Evolutionary conservation across 306 rosid species (phyloP), one percentile per base, ranked within the genome.

Genomic region (Vigna mungo): DNA sequence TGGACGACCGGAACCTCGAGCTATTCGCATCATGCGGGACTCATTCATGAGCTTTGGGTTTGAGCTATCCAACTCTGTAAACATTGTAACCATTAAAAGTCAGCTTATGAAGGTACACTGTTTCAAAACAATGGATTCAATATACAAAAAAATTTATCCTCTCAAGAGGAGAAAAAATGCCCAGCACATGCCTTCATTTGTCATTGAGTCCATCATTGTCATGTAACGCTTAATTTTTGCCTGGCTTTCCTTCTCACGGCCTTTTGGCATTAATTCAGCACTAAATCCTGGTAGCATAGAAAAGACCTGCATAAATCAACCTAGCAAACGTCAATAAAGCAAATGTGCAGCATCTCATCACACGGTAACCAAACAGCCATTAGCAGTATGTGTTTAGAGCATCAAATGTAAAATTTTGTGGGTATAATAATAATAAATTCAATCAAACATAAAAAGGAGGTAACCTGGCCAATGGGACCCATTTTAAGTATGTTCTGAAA

Each of bases 141-240:
- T 25, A 14, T 4, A 36, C 23, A 76, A 18, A 30, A 25, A 56
- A 41, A 12, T 66, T 75, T 36, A 74, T 74, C 37, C 25, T 64
- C 37, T 25, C 9, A 64, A 48, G 37, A 52, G n/a, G 25, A 11
- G 6, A 30, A 30, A 21, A 20, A 8, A 49, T 15, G 23, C 69
- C 9, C 67, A 55, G 56, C 27, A 68, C 88, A 83, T 77, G 74
- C 97, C 96, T 90, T 91, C 92, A 14, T 89, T 82, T 20, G 98
- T 91, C 98, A 93, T 93, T 0, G 98, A 92, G 72, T 94, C 98
- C 98, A 94, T 94, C 94, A 94, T 94, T 49, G 97, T 92, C 97
- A 94, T 92, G 91, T 92, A 90, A 13, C 95, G 91, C 85, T 94
- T 92, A 73, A 94, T 80, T 84, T 94, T 94, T 0, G 96, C 88